A percentile compares a stretch with the other conserved stretches of the same genome.
Evolutionary conservation across 495 filamentous ascomycete species (phyloP).

Genomic region (Venustampulla echinocandica): DNA sequence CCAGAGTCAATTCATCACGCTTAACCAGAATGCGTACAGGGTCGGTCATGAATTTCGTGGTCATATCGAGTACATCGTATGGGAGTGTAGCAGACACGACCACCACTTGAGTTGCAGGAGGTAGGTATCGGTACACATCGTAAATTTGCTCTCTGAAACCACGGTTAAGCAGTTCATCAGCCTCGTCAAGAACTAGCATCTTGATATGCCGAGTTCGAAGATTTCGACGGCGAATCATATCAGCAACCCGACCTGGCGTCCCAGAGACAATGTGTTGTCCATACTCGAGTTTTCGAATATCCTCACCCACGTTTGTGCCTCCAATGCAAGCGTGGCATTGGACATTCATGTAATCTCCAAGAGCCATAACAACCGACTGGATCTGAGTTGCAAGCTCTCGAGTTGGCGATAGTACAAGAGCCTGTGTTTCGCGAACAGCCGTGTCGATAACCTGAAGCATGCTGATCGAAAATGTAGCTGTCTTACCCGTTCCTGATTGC

Average conservation of each 20-base stretch:
- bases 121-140: constrained; percentile 95
- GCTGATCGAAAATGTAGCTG: constrained; percentile 96
- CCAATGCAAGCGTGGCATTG: constrained; percentile 99
- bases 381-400: constrained; percentile 98
- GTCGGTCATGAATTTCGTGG: constrained; percentile 99
- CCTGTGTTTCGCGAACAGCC: constrained; percentile 78
- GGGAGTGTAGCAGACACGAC: constrained; percentile 95
- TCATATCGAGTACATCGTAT: constrained; percentile 98
- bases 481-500: constrained; percentile 99
- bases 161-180: constrained; percentile 82
- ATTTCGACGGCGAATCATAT: constrained; percentile 97
- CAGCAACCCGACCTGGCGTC: constrained; percentile 89
- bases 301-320: constrained; percentile 92
- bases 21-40: constrained; percentile 98
- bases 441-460: constrained; percentile 92
- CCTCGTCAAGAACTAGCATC: constrained; percentile 98
- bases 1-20: constrained; percentile 96
- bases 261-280: constrained; percentile 96
- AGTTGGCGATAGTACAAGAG: constrained; percentile 93
- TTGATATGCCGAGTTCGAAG: constrained; percentile 93
- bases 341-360: constrained; percentile 99
- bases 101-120: constrained; percentile 93
- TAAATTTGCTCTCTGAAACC: constrained; percentile 99
- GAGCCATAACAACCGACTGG: constrained; percentile 91
- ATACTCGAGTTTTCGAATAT: constrained; percentile 94